Evolutionary conservation across 73 alveolate species (phyloP), one percentile per base, ranked within the genome.

Genomic region (Symbiodinium natans): DNA sequence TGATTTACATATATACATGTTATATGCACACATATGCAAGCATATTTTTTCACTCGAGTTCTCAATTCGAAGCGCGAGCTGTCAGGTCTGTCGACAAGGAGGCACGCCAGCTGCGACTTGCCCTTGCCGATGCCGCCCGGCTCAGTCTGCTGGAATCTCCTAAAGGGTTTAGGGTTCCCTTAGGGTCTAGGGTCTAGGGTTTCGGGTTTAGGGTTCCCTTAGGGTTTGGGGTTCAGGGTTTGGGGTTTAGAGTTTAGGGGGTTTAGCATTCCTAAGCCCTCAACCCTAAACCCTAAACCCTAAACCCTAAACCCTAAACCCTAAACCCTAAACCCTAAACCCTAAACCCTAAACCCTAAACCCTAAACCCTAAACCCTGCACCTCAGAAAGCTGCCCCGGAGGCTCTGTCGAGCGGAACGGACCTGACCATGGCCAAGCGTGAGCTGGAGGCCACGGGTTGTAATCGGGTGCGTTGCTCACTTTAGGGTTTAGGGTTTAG

Each of bases 391-490:
- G 59, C 23, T 38, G 38, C 39, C 0, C 21, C 94, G 43, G 41
- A 90, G 97, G 97, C 97, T 39, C 36, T 90, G 75, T 90, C 97
- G 74, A 90, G 97, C 63, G 97, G 97, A 31, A 90, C 97, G 8
- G 97, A 90, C 63, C 39, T 90, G 39, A 68, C 80, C 82, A 90
- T 90, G 97, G 97, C 97, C 89, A 90, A 90, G 56, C 74, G 80
- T 13, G 97, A 90, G 59, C 52, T 90, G 46, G 86, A 80, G 88
- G 88, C 52, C 7, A 13, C 8, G 36, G 33, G 8, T 59, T 59
- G 77, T 48, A 17, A 10, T 48, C 23, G 63, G 17, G 63, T 48
- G 63, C 23, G 23, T 48, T 25, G 82, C 17, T 68, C 19, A 29
- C 82, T 17, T 2, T 68, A n/a, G 27, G 36, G 1, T 68, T n/a